A percentile compares a stretch with the other conserved stretches of the same genome.
Conservation (phyloP, 2,329 filamentous ascomycete species). For the Raffaelea arxii region DNA sequence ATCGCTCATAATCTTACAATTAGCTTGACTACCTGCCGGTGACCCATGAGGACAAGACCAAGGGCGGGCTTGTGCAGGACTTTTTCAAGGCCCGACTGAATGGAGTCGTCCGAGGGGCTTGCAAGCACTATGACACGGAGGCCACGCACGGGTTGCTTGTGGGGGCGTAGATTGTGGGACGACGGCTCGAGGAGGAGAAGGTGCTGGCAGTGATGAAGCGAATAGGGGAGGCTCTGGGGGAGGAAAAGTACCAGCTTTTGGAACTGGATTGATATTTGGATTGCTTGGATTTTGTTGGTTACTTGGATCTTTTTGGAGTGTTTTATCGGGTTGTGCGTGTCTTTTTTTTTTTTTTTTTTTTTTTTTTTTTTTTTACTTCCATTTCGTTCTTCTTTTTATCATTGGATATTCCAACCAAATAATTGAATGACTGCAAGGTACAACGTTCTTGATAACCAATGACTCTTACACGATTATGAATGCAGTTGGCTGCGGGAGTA, state of each 20-base stretch:
- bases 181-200: constrained; percentile 78
- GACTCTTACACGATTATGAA: too few species aligned
- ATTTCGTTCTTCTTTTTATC: too few species aligned
- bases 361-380: too few species aligned
- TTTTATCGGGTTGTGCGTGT: too few species aligned
- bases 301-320: too few species aligned
- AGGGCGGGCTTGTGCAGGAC: constrained; percentile 53
- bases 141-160: constrained; percentile 85
- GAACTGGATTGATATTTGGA: constrained; percentile 32
- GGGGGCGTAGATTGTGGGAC: constrained; percentile 73
- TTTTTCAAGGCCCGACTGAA: constrained; percentile 64
- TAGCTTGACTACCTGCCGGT: constrained; percentile 85
- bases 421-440: too few species aligned
- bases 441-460: too few species aligned
- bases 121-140: constrained; percentile 72
- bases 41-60: constrained; percentile 64
- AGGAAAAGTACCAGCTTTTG: constrained; percentile 42
- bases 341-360: too few species aligned
- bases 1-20: constrained; percentile 5
- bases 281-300: too few species aligned
- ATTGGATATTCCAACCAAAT: too few species aligned
- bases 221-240: constrained; percentile 63
- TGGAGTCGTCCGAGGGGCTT: constrained; percentile 71
- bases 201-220: constrained; percentile 71
- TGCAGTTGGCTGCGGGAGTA: too few species aligned